Percentiles rank a stretch among this genome's conserved stretches.
phyloP scores from a whole-genome alignment of 139 green algal genomes.

The Ostreobium quekettii region DNA sequence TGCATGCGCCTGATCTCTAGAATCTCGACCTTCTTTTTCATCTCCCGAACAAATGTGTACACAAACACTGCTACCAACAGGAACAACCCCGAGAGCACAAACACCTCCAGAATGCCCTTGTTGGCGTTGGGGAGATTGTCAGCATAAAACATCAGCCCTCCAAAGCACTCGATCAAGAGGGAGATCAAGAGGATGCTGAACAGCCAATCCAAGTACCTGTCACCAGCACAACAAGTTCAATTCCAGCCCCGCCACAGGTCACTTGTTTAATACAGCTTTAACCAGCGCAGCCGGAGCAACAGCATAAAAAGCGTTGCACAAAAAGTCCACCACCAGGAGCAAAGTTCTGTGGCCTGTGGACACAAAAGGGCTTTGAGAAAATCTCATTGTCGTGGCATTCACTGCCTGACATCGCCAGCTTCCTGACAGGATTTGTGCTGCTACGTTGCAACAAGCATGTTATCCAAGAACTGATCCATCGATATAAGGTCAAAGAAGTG shows the following conservation, averaged over 20 bases:
- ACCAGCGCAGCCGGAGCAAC: not conserved
- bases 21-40: too few species aligned
- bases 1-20: too few species aligned
- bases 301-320: not conserved
- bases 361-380: not conserved
- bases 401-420: not conserved
- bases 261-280: constrained; percentile 10
- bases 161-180: constrained; percentile 13
- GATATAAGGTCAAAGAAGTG: not conserved
- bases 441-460: not conserved
- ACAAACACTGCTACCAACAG: constrained; percentile 9
- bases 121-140: constrained; percentile 13
- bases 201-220: constrained; percentile 13
- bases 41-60: constrained; percentile 5
- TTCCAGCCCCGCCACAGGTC: too few species aligned
- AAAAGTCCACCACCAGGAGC: constrained; percentile 1
- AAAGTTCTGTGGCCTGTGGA: not conserved
- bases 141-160: constrained; percentile 20
- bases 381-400: not conserved
- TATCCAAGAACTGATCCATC: not conserved
- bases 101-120: constrained; percentile 6
- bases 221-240: too few species aligned
- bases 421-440: not conserved
- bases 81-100: constrained; percentile 4
- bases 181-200: constrained; percentile 12